Conservation (phyloP, 805 yeast species). For the Jamesozyma rosinii region DNA sequence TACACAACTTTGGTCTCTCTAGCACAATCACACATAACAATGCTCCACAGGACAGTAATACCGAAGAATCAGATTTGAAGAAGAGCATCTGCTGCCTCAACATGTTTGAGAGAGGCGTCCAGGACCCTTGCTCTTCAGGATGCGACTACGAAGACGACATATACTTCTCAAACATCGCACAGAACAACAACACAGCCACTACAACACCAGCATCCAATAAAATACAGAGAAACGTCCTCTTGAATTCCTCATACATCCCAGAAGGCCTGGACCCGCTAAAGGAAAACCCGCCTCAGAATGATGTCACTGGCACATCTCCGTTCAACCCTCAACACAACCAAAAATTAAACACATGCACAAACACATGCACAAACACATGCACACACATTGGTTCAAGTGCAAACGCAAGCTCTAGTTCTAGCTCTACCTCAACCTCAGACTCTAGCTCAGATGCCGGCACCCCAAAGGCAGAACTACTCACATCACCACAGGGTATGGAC, state of each 20-base stretch:
- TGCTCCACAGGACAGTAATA: background rate
- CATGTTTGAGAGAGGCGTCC: slow-evolving; percentile 24
- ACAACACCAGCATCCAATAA: background rate
- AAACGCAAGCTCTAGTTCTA: background rate
- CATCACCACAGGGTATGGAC: background rate
- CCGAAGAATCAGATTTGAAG: background rate
- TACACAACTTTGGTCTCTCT: too few relatives aligned
- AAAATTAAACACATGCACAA: too few relatives aligned
- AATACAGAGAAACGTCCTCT: background rate
- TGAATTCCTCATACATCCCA: background rate
- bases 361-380: too few relatives aligned
- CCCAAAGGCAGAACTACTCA: background rate
- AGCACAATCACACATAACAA: too few relatives aligned
- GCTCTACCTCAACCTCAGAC: background rate
- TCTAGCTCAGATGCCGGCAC: background rate
- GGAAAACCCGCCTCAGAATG: background rate
- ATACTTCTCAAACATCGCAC: background rate
- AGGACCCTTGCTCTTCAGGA: slow-evolving; percentile 21
- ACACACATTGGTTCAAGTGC: background rate
- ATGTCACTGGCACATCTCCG: background rate
- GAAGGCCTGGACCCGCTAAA: slow-evolving; percentile 2
- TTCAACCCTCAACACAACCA: background rate
- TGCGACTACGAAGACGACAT: slow-evolving; percentile 19
- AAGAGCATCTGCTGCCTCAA: slow-evolving; percentile 7
- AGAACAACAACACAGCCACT: background rate